Base-by-base conservation (phyloP, 1,139 yeast genomes). In the Lodderomyces metapsilosis region DNA sequence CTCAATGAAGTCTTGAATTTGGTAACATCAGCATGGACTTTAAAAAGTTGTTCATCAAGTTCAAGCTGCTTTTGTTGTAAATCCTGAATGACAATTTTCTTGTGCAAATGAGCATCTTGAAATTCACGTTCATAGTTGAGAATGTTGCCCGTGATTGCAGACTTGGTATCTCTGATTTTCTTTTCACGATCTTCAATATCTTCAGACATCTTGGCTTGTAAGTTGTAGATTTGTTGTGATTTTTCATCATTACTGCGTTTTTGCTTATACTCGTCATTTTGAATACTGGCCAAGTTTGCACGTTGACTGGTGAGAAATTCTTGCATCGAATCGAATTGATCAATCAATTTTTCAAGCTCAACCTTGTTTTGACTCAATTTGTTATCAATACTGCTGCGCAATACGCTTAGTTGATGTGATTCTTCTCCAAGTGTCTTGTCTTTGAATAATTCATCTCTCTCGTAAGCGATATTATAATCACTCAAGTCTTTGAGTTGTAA, bases 151-250 rank as follows among this genome's bases (percentile, higher is more conserved):
- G 78, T 78, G 6, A 78, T 71, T 41, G 73, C 68, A 18, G 73
- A 66, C 44, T 75, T 74, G 60, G 80, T 71, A 15, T 71, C 64
- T 42, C 80, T 75, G 36, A 84, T 64, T 45, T 83, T 88, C 32
- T 80, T 73, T 46, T 82, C 87, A 40, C 81, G 61, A 52, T 76
- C 76, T 54, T 84, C 91, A 39, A 83, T 77, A 55, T 85, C 88
- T 17, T 82, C 75, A 41, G 79, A 75, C 44, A 80, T 75, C 24
- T 78, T 65, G 32, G 77, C 68, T 23, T 77, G 65, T 49, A 81
- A 80, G 46, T 78, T 68, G 41, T 74, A 68, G 76, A 79, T 76
- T 34, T 77, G 68, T 48, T 80, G 81, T 54, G 74, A 72, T 15
- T 79, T 67, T 41, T 80, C 82, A 41, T 83, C 87, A 49, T 78